Evolutionary conservation across 768 basidiomycete species (phyloP), one percentile per base, ranked within the genome.

Genomic region (Mrakia blollopis): DNA sequence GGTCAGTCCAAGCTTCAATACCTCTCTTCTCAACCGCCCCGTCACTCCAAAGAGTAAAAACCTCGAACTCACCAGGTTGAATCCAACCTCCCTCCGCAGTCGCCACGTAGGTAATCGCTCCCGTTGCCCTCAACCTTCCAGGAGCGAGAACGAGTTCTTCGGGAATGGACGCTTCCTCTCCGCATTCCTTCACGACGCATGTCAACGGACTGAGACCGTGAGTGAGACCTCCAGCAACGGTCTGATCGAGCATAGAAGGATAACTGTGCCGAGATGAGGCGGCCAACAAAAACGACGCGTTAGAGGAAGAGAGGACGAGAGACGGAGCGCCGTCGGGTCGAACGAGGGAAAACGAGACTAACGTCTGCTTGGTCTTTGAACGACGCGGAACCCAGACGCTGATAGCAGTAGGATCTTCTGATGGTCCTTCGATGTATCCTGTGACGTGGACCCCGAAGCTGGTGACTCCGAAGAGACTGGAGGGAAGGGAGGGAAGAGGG

Each of bases 381-480:
- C 97, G 87, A 13, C 89, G 91, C 1, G 97, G 94, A 0, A 94
- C 89, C 96, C 97, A 98, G 3, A 97, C 85, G 78, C 85, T 86
- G 81, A 91, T 82, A 76, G 57, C 86, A 79, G 44, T 50, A 28
- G 69, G 69, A 35, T 63, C 18, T n/a, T 79, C 37, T 25, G 32
- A 2, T 21, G 65, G 35, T 54, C 32, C 32, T 21, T 32, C 67
- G 41, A 75, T 67, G 37, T 78, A 60, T 83, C 85, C 85, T 28
- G 89, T 92, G 89, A 95, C 88, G 83, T 98, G 97, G 3, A 96
- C 91, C 0, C 97, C 96, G 80, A 92, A 94, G 0, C 95, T 97
- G 72, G 92, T 87, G 10, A 95, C 83, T 3, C 96, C 94, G 80
- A 98, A 98, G 47, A 98, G 84, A 0, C 60, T 61, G 52, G 44